These are phyloP conservation scores for Heliamphora pulchella DNA, from an alignment of 179 eudicot species.

Conservation along the genomic window DNA sequence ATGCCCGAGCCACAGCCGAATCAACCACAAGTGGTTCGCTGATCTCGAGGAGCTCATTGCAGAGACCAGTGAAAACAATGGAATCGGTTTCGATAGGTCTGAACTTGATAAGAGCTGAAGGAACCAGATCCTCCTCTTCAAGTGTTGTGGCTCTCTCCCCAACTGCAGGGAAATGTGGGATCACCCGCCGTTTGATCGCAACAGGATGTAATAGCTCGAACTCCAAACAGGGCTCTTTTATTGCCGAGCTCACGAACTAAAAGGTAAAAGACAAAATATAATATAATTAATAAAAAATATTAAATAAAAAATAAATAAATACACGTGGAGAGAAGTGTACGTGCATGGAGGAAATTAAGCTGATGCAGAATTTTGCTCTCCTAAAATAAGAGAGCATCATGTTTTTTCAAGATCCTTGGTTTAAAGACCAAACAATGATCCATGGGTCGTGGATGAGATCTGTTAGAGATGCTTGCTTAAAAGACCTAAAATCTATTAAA, in stretches of 20 bases:
- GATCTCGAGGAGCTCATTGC: slow-evolving; percentile 71
- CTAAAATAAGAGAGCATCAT: not conserved
- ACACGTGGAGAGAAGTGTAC: not conserved
- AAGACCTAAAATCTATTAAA: not conserved
- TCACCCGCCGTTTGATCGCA: slow-evolving; percentile 58
- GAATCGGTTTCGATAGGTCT: slow-evolving; percentile 77
- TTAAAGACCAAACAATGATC: not conserved
- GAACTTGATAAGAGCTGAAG: slow-evolving; percentile 77
- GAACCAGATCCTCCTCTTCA: slow-evolving; percentile 76
- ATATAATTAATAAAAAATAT: not conserved
- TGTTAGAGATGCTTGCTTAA: not conserved
- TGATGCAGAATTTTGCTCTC: not conserved
- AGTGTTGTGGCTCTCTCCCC: slow-evolving; percentile 53
- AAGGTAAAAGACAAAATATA: slow-evolving; percentile 1
- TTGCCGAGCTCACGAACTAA: slow-evolving; percentile 65
- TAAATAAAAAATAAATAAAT: not conserved
- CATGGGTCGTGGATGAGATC: not conserved
- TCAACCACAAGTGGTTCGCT: slow-evolving; percentile 53
- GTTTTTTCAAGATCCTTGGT: not conserved
- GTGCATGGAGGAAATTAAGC: not conserved
- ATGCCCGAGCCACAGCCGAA: slow-evolving; percentile 27
- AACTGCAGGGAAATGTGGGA: slow-evolving; percentile 63
- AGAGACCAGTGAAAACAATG: slow-evolving; percentile 70
- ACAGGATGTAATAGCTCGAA: slow-evolving; percentile 79
- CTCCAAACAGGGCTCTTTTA: slow-evolving; percentile 78